Base-by-base conservation (phyloP, 2,329 filamentous ascomycete genomes). In the Cladosporium sp. region DNA sequence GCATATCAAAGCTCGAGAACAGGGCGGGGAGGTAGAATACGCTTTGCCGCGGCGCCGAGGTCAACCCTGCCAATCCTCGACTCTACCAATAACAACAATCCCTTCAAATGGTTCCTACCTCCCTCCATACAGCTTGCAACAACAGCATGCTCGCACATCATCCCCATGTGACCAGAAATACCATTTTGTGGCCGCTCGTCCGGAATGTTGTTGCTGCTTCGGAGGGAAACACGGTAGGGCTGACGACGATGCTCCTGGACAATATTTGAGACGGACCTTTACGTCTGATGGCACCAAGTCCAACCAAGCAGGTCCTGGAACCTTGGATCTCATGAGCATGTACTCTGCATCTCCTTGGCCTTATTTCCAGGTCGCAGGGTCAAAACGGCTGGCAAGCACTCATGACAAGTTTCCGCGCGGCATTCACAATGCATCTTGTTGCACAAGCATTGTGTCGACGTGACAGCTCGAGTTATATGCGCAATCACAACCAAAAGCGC, bases 1-100 rank as follows among this genome's bases (percentile, higher is more conserved):
- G 34, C 70, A 34, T 46, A 70, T 60, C 65, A 66, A 43, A 66
- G 63, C 58, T 65, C 49, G 16, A 67, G 5, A 5, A n/a, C 7
- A 28, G 48, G 48, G 48, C 48, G 48, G 48, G 48, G 48, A 51
- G 48, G 23, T 51, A 23, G n/a, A 5, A n/a, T n/a, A 18, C 16
- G 23, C 48, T 51, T 51, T 51, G 25, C 48, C 48, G 48, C 48
- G 2, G 48, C 14, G 23, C 48, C 48, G 48, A 51, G 48, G 48
- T 51, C 18, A 10, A n/a, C 18, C 21, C 18, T 11, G 10, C 32
- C 36, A 4, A 39, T 16, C 2, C 36, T 39, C 36, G 16, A 39
- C 16, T 39, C 16, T 39, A 5, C 36, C 36, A 39, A 18, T 39
- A 16, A 16, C 36, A 16, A 39, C 5, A 39, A 39, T 13, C 2